These are phyloP conservation scores for Ascochyta koolunga DNA, from an alignment of 2,329 filamentous ascomycete genomes.

Conservation along the genomic window DNA sequence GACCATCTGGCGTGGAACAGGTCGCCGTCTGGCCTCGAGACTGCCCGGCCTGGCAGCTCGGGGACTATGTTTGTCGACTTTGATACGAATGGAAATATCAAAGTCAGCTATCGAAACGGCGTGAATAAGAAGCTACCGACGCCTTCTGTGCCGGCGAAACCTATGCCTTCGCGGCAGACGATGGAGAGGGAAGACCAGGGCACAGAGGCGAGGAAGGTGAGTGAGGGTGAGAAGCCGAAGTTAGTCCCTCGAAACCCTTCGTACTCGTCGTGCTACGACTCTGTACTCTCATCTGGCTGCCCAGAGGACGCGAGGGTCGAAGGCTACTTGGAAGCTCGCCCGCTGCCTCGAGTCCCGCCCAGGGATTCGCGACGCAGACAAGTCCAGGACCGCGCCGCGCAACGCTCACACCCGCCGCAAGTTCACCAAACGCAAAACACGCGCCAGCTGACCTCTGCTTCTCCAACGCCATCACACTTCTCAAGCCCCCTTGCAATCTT, in stretches of 20 bases:
- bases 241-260: neutral
- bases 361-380: neutral
- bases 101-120: conserved; percentile 10
- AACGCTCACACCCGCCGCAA: conserved; percentile 2
- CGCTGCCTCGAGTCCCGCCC: neutral
- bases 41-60: neutral
- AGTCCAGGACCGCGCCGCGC: neutral
- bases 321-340: neutral
- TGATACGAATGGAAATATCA: conserved; percentile 6
- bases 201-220: neutral
- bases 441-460: neutral
- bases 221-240: neutral
- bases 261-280: conserved; percentile 3
- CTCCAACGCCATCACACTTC: neutral
- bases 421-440: neutral
- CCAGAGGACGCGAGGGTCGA: neutral
- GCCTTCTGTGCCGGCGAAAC: conserved; percentile 6
- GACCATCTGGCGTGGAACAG: conserved; percentile 23
- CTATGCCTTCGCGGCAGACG: neutral
- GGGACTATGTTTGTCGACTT: conserved; percentile 36
- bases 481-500: neutral
- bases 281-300: neutral
- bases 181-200: neutral
- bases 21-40: neutral
- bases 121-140: conserved; percentile 11